Evolutionary conservation across 306 rosid genomes (phyloP), one percentile per base, ranked within the genome.

Genomic region (Dalbergia cochinchinensis): DNA sequence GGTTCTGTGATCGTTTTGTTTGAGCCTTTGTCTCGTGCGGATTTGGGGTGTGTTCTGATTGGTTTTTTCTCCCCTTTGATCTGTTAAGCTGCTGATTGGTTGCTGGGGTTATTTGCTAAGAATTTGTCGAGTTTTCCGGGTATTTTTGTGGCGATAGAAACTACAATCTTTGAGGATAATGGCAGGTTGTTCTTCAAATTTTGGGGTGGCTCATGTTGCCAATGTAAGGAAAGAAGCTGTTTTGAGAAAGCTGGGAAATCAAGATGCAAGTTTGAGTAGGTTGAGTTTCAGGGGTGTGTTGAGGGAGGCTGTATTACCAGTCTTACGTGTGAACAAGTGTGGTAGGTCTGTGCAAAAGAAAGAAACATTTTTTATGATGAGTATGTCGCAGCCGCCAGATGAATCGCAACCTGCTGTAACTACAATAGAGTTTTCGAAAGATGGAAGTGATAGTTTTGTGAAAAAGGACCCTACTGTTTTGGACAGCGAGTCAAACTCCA

Each of bases 121-220:
- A 7, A 88, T 85, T 84, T 1, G 89, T 88, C 86, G 84, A 90
- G 61, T 76, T 77, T 67, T 82, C 78, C 62, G 26, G 37, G 84
- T 71, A 60, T 44, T 71, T 71, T 45, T 58, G 74, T 74, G 57
- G 76, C 61, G 42, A 37, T 50, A 42, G 12, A 77, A 73, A 71
- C 68, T 76, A 1, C 73, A 50, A 20, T 9, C 41, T 64, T 73
- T 65, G 65, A 63, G 74, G 15, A 58, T 9, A 65, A 94, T 91
- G 97, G 92, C 88, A 16, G 85, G 85, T 69, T 85, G 74, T 78
- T 79, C 88, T 16, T 89, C 84, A 3, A 83, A 87, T 47, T 83
- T 90, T 55, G 82, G 90, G 69, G 62, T 80, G 15, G 86, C 87
- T 4, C 76, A 53, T 73, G 82, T 66, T 78, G 83, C 79, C n/a